Percentiles rank a stretch among this genome's conserved stretches.
Conservation (phyloP, 139 green algal species). For the Nannochloris sp. region DNA sequence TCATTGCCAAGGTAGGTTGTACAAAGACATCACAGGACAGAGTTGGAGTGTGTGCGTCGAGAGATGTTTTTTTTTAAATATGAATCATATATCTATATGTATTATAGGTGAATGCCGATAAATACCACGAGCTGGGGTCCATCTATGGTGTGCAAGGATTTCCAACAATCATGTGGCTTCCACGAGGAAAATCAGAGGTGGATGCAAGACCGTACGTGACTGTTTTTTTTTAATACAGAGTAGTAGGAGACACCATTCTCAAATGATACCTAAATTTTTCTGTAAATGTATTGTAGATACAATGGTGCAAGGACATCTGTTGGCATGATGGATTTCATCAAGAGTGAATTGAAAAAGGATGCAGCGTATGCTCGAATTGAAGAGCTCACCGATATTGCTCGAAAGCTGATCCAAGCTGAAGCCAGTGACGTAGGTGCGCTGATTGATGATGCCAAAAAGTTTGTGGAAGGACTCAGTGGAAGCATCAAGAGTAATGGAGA, state of each 20-base stretch:
- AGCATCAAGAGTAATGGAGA: conserved; percentile 38
- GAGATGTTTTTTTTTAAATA: background rate
- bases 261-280: background rate
- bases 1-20: conserved; percentile 52
- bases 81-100: background rate
- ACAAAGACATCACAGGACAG: no score
- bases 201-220: conserved; percentile 4
- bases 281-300: conserved; percentile 35
- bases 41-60: background rate
- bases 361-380: conserved; percentile 53
- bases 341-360: conserved; percentile 51
- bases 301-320: conserved; percentile 37
- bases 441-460: conserved; percentile 10
- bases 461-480: background rate
- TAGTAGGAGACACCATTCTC: no score
- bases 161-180: conserved; percentile 76
- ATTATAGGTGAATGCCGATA: conserved; percentile 59
- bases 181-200: conserved; percentile 41
- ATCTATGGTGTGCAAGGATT: conserved; percentile 71
- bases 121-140: conserved; percentile 55
- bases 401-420: conserved; percentile 3
- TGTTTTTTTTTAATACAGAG: background rate
- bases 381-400: conserved; percentile 17
- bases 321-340: conserved; percentile 63
- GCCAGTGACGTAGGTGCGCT: conserved; percentile 4